Evolutionary conservation across 345 rosid genomes (phyloP).

Genomic region (Cardamine resedifolia): DNA sequence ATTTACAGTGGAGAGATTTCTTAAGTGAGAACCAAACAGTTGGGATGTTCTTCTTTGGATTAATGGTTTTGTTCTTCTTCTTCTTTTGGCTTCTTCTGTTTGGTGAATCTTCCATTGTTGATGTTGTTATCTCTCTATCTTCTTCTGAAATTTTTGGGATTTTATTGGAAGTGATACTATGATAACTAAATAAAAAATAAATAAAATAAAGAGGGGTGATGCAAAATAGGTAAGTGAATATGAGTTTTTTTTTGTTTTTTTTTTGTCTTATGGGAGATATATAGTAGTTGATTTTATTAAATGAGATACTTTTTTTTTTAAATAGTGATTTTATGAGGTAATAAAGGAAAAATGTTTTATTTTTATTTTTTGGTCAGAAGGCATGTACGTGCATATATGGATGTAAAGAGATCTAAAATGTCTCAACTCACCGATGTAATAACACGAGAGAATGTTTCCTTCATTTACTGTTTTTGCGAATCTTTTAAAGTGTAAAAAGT

Average conservation of each 20-base stretch:
- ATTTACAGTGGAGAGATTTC: conserved; percentile 64
- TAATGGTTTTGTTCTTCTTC: conserved; percentile 20
- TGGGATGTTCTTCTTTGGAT: conserved; percentile 50
- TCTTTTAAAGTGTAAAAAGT: neutral
- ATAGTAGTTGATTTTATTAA: conserved; percentile 5
- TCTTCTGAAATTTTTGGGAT: neutral
- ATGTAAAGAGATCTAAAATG: conserved; percentile 24
- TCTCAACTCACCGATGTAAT: conserved; percentile 30
- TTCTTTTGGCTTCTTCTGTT: conserved; percentile 32
- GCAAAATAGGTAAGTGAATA: conserved; percentile 12
- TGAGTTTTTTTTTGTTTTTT: no score
- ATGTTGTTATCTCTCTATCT: conserved; percentile 10
- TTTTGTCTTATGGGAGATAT: neutral
- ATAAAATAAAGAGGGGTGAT: neutral
- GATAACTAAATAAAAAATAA: neutral
- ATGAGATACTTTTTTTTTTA: neutral
- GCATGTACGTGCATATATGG: conserved; percentile 27
- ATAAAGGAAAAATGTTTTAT: neutral
- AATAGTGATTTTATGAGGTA: neutral
- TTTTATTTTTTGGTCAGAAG: neutral
- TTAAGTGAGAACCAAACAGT: conserved; percentile 72
- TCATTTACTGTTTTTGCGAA: conserved; percentile 15
- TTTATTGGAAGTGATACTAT: conserved; percentile 14
- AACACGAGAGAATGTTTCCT: conserved; percentile 34
- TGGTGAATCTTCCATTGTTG: conserved; percentile 37